Conservation (phyloP, 2,329 filamentous ascomycete genomes). For the Fusarium tuaranense region DNA sequence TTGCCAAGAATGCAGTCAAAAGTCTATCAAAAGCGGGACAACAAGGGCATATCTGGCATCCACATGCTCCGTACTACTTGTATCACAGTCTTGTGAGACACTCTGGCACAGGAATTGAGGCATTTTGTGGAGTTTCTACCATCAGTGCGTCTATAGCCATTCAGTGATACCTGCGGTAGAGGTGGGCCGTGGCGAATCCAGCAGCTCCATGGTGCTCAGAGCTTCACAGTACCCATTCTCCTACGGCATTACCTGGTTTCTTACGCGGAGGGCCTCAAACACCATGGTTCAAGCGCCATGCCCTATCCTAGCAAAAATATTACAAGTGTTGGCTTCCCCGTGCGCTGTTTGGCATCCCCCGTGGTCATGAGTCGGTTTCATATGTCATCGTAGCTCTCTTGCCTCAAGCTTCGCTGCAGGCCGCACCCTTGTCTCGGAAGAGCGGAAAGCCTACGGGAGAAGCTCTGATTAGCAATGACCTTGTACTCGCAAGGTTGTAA, state of each 20-base stretch:
- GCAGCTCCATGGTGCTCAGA: background rate
- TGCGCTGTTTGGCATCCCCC: background rate
- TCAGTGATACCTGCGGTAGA: background rate
- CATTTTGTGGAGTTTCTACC: background rate
- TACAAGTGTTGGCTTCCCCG: background rate
- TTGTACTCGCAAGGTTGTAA: background rate
- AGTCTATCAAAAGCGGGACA: background rate
- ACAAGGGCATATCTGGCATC: background rate
- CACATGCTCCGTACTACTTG: background rate
- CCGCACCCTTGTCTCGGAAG: background rate
- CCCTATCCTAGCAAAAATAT: background rate
- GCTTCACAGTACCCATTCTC: background rate
- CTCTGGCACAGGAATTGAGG: background rate
- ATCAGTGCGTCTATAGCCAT: background rate
- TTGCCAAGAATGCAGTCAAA: background rate
- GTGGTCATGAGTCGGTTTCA: background rate
- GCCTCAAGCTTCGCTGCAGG: background rate
- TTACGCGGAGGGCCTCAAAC: background rate
- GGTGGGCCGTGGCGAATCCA: background rate
- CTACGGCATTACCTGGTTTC: background rate
- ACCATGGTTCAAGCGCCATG: background rate
- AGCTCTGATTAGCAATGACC: background rate
- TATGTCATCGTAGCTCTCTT: background rate
- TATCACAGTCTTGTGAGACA: background rate
- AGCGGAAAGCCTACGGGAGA: background rate